A percentile compares a stretch with the other conserved stretches of the same genome.
phyloP scores from a whole-genome alignment of 164 flowering plant species.

The Tetracentron sinense region DNA sequence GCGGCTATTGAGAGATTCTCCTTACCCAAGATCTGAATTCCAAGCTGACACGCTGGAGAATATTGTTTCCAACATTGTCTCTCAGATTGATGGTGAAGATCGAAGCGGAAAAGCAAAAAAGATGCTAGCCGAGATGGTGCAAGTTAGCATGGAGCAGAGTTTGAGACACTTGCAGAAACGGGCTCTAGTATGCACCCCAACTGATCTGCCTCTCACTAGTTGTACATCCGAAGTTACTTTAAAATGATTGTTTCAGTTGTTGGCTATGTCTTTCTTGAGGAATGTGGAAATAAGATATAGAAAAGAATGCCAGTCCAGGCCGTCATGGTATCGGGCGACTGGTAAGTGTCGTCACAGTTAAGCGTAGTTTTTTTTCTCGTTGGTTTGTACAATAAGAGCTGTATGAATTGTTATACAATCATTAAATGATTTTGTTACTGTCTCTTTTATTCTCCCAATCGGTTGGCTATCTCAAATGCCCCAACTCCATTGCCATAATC shows the following conservation, averaged over 20 bases:
- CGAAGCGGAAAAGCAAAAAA: slow-evolving; percentile 77
- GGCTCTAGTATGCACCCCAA: slow-evolving; percentile 74
- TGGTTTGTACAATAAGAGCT: too few species aligned
- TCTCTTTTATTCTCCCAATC: too few species aligned
- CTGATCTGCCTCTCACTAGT: slow-evolving; percentile 45
- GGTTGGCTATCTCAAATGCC: too few species aligned
- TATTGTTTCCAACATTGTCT: slow-evolving; percentile 74
- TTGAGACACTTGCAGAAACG: slow-evolving; percentile 83
- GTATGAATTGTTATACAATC: too few species aligned
- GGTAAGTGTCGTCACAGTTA: slow-evolving; percentile 22
- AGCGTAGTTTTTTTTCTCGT: too few species aligned
- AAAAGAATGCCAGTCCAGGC: slow-evolving; percentile 75
- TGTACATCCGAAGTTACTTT: slow-evolving; percentile 53
- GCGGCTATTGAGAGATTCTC: slow-evolving; percentile 65
- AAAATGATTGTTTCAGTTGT: slow-evolving; percentile 28
- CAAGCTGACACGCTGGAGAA: slow-evolving; percentile 75
- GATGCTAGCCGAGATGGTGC: slow-evolving; percentile 96
- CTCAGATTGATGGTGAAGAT: slow-evolving; percentile 78
- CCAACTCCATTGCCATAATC: too few species aligned
- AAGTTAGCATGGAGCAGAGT: slow-evolving; percentile 96
- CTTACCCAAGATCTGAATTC: slow-evolving; percentile 59
- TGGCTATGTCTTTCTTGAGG: not conserved
- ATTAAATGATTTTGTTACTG: too few species aligned
- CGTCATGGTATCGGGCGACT: slow-evolving; percentile 37
- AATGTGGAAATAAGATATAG: slow-evolving; percentile 10